Evolutionary conservation across 2,329 filamentous ascomycete species (phyloP).

Genomic region (Cercospora citrullina): DNA sequence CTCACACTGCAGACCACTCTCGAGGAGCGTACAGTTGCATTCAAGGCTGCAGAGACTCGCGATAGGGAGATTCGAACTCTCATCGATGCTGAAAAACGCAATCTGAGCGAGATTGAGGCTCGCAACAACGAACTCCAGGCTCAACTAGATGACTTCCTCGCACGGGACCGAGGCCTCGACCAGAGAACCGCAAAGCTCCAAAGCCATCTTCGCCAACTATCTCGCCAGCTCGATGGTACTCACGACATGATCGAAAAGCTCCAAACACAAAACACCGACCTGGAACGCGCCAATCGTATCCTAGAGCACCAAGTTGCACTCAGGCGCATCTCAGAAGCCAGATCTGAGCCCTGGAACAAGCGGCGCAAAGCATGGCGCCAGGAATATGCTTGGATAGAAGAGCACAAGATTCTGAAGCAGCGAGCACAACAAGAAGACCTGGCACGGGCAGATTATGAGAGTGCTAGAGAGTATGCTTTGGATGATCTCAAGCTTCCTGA

Average conservation of each 20-base stretch:
- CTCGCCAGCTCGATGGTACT: background rate
- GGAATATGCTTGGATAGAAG: background rate
- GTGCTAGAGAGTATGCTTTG: background rate
- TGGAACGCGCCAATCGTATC: background rate
- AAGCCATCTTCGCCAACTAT: background rate
- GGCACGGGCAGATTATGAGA: background rate
- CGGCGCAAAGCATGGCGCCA: background rate
- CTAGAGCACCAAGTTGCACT: background rate
- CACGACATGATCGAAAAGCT: constrained; percentile 2
- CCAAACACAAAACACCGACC: background rate
- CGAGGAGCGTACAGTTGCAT: background rate
- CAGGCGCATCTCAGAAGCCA: background rate
- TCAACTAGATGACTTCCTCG: background rate
- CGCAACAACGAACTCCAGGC: background rate
- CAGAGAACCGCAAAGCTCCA: background rate
- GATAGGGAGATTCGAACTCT: background rate
- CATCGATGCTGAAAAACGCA: background rate
- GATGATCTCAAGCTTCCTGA: background rate
- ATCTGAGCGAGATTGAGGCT: background rate
- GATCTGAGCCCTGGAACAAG: background rate
- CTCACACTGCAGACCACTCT: background rate
- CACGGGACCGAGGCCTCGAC: background rate
- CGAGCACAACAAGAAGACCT: background rate
- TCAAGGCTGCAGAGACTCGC: background rate
- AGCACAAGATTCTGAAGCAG: background rate